Base-by-base conservation (phyloP, 176 grass and related monocot species). In the Zea mays region DNA sequence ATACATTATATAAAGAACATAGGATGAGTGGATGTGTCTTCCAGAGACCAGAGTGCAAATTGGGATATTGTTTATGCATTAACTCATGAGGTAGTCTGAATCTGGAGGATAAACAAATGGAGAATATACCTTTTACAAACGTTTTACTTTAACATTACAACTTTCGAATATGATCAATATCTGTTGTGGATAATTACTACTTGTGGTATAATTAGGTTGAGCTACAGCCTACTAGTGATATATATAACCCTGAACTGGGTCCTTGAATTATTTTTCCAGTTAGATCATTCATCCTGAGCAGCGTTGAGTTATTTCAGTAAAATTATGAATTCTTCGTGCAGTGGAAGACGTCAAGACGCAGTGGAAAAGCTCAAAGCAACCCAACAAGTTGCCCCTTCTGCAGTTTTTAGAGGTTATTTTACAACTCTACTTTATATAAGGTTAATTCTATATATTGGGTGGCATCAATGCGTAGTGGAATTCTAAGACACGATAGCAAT, bases 361-460 rank as follows among this genome's bases (percentile, higher is more conserved):
- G 79, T 82, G 65, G 95, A 97, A 82, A 94, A 90, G 83, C 89
- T 97, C 21, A 73, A 90, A 86, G 81, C 80, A 75, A 74, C 89
- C 66, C 77, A 80, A 49, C 87, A 77, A 65, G 78, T 86, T 48
- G 80, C 75, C 69, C 80, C 84, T 60, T 93, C 90, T 82, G 69
- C 77, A 67, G 51, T 80, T 78, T 81, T 97, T 37, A 92, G 74
- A 81, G 91, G 95, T 97, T 65, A 58, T 69, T 83, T 72, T 8
- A 45, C 49, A 69, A 7, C 12, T 59, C 41, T 10, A 27, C 4
- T 45, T 62, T 58, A 62, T 84, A 7, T 86, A 44, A 19, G 2
- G 48, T 10, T 16, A 67, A 16, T 80, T 43, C 14, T 66, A 20
- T 58, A n/a, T 80, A 39, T 62, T 21, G 2, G 43, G 19, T 0